These are phyloP conservation scores for Fusarium tricinctum DNA, from an alignment of 2,329 filamentous ascomycete genomes.

Conservation along the genomic window DNA sequence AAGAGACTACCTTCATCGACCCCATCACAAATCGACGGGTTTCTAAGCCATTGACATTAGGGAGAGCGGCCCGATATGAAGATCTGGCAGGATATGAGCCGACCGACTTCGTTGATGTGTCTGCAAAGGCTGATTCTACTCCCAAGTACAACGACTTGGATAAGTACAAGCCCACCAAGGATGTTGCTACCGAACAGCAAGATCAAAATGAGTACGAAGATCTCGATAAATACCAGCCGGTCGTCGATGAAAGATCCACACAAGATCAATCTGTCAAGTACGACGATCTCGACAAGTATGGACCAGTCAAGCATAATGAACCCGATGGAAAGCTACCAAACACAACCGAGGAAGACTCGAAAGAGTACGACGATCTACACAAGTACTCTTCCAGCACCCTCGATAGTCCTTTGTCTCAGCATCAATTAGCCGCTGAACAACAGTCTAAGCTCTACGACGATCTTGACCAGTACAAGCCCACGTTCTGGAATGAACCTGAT, in stretches of 20 bases:
- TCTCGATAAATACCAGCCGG: slow-evolving; percentile 55
- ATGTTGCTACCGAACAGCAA: slow-evolving; percentile 42
- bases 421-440: slow-evolving; percentile 52
- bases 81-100: slow-evolving; percentile 56
- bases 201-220: slow-evolving; percentile 51
- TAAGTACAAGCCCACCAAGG: slow-evolving; percentile 55
- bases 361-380: slow-evolving; percentile 56
- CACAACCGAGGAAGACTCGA: slow-evolving; percentile 48
- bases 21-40: slow-evolving; percentile 72
- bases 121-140: slow-evolving; percentile 39
- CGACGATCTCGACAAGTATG: slow-evolving; percentile 57
- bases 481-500: slow-evolving; percentile 55
- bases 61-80: slow-evolving; percentile 48
- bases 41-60: slow-evolving; percentile 41
- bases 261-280: slow-evolving; percentile 51
- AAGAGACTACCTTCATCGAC: slow-evolving; percentile 60
- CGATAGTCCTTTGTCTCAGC: slow-evolving; percentile 49
- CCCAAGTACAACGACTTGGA: slow-evolving; percentile 54
- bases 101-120: slow-evolving; percentile 43
- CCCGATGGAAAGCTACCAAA: slow-evolving; percentile 43
- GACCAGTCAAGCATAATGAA: slow-evolving; percentile 53
- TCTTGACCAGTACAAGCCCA: slow-evolving; percentile 56
- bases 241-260: slow-evolving; percentile 49
- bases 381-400: slow-evolving; percentile 52
- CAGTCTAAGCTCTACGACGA: slow-evolving; percentile 57